A percentile compares a stretch with the other conserved stretches of the same genome.
Conservation (phyloP, 2,329 filamentous ascomycete genomes). For the Colletotrichum eremochloae region DNA sequence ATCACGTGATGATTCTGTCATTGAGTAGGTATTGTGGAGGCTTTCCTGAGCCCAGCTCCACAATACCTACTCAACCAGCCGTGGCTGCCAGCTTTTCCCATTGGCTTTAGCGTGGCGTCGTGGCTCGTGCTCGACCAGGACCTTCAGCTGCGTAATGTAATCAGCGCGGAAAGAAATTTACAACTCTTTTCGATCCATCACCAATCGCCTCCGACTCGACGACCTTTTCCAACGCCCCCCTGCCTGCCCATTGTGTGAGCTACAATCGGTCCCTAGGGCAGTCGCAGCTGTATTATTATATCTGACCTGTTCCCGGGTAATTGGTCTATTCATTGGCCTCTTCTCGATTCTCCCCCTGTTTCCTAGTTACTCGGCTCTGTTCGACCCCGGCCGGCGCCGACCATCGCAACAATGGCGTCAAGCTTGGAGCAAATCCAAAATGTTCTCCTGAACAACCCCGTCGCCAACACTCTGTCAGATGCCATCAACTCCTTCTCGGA, state of each 20-base stretch:
- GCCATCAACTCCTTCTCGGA: conserved; percentile 86
- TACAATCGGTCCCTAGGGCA: conserved; percentile 29
- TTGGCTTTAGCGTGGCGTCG: conserved; percentile 28
- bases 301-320: not conserved
- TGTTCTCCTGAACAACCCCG: conserved; percentile 80
- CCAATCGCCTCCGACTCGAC: conserved; percentile 34
- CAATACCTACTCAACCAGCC: conserved; percentile 7
- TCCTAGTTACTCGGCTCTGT: conserved; percentile 46
- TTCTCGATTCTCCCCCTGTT: conserved; percentile 43
- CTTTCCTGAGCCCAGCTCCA: conserved; percentile 1
- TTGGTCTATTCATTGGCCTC: conserved; percentile 39
- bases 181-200: conserved; percentile 33
- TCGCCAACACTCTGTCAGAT: conserved; percentile 78
- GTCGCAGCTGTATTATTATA: conserved; percentile 31
- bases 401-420: conserved; percentile 63
- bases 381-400: conserved; percentile 46
- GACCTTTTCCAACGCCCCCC: conserved; percentile 33
- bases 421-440: conserved; percentile 61
- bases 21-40: not conserved
- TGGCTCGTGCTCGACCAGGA: conserved; percentile 42
- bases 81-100: conserved; percentile 30
- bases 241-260: conserved; percentile 39
- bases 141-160: conserved; percentile 41
- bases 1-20: conserved; percentile 31
- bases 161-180: conserved; percentile 45